Conservation (phyloP, 2,329 filamentous ascomycete genomes). For the Monosporascus cannonballus region DNA sequence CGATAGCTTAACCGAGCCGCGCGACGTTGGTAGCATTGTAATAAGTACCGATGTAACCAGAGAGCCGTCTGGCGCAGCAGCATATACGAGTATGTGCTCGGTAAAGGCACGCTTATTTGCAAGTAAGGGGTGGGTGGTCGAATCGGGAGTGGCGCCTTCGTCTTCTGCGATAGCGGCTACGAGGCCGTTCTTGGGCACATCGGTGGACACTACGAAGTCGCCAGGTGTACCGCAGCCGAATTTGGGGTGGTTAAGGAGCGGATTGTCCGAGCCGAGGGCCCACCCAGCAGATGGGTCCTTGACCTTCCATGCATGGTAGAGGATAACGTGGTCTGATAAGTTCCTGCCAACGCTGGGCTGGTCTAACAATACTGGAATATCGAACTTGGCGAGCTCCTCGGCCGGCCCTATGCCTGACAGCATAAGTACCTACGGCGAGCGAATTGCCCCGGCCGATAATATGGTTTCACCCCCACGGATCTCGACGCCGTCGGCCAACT, state of each 20-base stretch:
- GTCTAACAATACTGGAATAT: slow-evolving; percentile 25
- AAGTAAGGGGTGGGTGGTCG: slow-evolving; percentile 27
- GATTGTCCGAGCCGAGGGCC: slow-evolving; percentile 26
- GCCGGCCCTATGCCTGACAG: slow-evolving; percentile 24
- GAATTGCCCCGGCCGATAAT: slow-evolving; percentile 19
- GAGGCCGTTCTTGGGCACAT: slow-evolving; percentile 22
- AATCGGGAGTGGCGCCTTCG: slow-evolving; percentile 24
- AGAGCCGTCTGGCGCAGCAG: slow-evolving; percentile 6
- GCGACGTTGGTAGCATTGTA: slow-evolving; percentile 19
- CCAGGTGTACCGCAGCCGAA: slow-evolving; percentile 29
- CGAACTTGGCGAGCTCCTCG: slow-evolving; percentile 21
- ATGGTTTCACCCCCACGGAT: slow-evolving; percentile 21
- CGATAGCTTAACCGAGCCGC: slow-evolving; percentile 18
- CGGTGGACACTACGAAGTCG: slow-evolving; percentile 30
- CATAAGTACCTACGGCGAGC: slow-evolving; percentile 22
- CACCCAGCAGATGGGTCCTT: slow-evolving; percentile 26
- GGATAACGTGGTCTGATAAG: slow-evolving; percentile 21
- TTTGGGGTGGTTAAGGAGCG: slow-evolving; percentile 28
- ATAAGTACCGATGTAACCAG: slow-evolving; percentile 10
- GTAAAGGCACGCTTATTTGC: slow-evolving; percentile 6
- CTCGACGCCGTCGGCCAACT: slow-evolving; percentile 12
- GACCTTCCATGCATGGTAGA: slow-evolving; percentile 24
- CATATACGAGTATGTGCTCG: slow-evolving; percentile 9
- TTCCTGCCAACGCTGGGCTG: slow-evolving; percentile 19
- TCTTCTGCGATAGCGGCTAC: slow-evolving; percentile 26